Conservation (phyloP, 306 rosid species). For the Vigna radiata region DNA sequence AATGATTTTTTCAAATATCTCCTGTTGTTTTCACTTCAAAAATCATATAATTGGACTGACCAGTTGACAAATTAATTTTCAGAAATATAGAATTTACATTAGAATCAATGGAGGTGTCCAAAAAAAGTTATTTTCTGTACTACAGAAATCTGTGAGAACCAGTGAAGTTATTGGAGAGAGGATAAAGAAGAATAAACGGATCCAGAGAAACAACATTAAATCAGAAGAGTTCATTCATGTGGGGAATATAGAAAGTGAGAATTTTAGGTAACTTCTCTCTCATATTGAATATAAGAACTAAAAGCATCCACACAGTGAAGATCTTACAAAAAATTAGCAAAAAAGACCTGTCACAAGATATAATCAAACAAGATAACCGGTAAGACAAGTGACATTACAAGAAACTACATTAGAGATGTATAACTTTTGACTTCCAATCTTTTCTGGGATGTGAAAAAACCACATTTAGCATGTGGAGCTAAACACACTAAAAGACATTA, state of each 20-base stretch:
- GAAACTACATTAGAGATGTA: no score
- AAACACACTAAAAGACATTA: neutral
- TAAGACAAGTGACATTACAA: no score
- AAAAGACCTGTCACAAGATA: neutral
- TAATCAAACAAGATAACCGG: neutral
- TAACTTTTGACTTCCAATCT: no score
- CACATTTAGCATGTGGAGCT: neutral
- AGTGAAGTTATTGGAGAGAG: neutral
- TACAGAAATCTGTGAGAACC: neutral
- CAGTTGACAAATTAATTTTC: neutral
- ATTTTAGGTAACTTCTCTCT: neutral
- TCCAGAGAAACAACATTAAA: neutral
- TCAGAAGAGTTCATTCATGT: neutral
- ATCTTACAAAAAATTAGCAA: no score
- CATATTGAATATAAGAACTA: neutral
- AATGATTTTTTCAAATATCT: neutral
- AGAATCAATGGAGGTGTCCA: neutral
- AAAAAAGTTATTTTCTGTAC: neutral
- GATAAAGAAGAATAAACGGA: neutral
- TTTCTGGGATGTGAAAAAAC: no score
- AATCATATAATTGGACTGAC: neutral
- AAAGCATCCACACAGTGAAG: no score
- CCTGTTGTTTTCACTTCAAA: slow-evolving; percentile 12
- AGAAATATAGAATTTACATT: neutral
- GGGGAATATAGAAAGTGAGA: neutral